Evolutionary conservation across 495 filamentous ascomycete genomes (phyloP), one percentile per base, ranked within the genome.

Genomic region (Pseudoneurospora amorphoporcata): DNA sequence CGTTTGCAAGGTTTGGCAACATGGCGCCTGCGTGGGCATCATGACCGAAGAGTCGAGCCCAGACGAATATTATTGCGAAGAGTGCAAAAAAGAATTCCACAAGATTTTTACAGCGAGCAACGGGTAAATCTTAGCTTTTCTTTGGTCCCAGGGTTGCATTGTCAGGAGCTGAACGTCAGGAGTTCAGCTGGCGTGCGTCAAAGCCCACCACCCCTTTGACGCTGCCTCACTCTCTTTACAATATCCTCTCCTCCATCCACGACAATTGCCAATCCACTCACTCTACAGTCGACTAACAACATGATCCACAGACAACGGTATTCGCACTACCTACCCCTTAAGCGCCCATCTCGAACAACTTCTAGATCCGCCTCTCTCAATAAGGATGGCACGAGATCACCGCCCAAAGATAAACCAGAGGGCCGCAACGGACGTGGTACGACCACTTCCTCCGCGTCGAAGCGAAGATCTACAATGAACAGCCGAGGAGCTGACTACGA

Each of bases 31-130:
- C 82, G 96, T 99, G 69, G 95, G 95, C 43, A 97, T 99, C 75
- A 94, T 94, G 86, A 93, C 97, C 74, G 93, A 95, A 80, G 90
- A 92, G 70, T 90, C 90, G 79, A 95, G 91, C 78, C 96, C 94
- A 40, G 95, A 98, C 65, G 93, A 98, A 83, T 99, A 99, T 85
- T 98, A 93, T 79, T 99, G 95, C 82, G 95, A 99, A 83, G 86
- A 92, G 81, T 99, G 95, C 81, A 90, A 92, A 75, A 91, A 92
- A 79, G 94, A 97, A 77, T 86, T 97, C 70, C 95, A 99, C 85
- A 92, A 88, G 76, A 89, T 95, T 73, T 90, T 86, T 72, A 89
- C 84, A 39, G 92, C 92, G 71, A 82, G 88, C 76, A 94, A 94
- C 87, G 96, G 94, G 95, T 98, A 87, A 85, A 90, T 89, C 23